Conservation (phyloP, 805 yeast genomes). For the Kuraishia molischiana region DNA sequence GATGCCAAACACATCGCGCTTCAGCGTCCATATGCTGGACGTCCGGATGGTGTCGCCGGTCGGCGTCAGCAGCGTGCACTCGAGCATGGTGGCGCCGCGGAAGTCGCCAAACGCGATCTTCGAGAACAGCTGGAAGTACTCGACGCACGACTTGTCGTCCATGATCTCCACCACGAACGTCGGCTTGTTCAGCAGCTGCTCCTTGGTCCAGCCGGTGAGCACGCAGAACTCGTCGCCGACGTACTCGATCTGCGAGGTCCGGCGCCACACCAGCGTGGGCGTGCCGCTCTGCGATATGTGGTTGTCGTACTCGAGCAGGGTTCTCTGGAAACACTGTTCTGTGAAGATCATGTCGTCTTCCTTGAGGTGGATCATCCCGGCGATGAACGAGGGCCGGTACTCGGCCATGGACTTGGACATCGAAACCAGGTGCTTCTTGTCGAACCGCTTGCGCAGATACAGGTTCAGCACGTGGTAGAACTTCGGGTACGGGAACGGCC, state of each 20-base stretch:
- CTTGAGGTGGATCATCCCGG: conserved; percentile 79
- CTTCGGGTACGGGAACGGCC: conserved; percentile 82
- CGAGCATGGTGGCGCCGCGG: conserved; percentile 80
- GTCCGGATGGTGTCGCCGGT: conserved; percentile 52
- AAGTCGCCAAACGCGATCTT: conserved; percentile 87
- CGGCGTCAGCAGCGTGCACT: conserved; percentile 65
- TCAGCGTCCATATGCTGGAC: conserved; percentile 84
- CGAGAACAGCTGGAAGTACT: conserved; percentile 79
- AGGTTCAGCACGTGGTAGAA: conserved; percentile 79
- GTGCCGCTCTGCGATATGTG: conserved; percentile 82
- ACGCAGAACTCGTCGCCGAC: conserved; percentile 92
- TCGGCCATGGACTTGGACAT: conserved; percentile 87
- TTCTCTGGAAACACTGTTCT: conserved; percentile 94
- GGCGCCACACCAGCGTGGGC: conserved; percentile 91
- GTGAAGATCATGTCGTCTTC: conserved; percentile 89
- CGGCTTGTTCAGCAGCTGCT: conserved; percentile 53
- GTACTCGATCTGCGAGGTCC: conserved; percentile 92
- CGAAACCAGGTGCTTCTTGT: conserved; percentile 56
- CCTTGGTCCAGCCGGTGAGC: conserved; percentile 82
- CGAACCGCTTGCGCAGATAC: conserved; percentile 65
- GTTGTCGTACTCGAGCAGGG: conserved; percentile 79
- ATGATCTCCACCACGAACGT: conserved; percentile 74
- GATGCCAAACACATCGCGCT: conserved; percentile 90
- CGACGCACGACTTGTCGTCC: conserved; percentile 81
- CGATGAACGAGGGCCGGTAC: conserved; percentile 87